These are phyloP conservation scores for Fomitopsis palustris DNA, from an alignment of 1,284 basidiomycete species.

Conservation along the genomic window DNA sequence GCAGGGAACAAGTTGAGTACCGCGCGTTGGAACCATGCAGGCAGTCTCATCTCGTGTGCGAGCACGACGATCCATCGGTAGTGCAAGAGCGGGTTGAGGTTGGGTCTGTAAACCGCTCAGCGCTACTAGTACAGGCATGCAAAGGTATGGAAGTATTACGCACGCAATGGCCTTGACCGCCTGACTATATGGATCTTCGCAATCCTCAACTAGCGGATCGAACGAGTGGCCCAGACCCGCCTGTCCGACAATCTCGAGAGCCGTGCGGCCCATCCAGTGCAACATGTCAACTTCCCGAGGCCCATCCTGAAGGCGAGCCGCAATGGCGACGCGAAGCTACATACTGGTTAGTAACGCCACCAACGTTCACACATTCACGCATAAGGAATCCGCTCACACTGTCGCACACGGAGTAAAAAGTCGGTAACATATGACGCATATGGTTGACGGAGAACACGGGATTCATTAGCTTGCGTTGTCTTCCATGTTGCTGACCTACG, in stretches of 20 bases:
- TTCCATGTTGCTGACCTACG: slow-evolving; percentile 8
- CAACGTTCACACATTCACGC: neutral
- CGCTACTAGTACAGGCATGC: neutral
- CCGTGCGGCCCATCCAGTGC: slow-evolving; percentile 29
- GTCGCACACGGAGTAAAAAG: slow-evolving; percentile 12
- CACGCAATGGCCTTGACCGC: slow-evolving; percentile 24
- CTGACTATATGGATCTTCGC: slow-evolving; percentile 20
- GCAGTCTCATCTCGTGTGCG: neutral
- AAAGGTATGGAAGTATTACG: slow-evolving; percentile 5
- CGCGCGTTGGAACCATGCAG: neutral
- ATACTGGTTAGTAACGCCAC: neutral
- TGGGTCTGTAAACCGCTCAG: too few species aligned
- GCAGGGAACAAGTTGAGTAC: neutral
- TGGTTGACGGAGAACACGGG: slow-evolving; percentile 12
- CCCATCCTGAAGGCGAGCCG: slow-evolving; percentile 8
- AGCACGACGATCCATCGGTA: neutral
- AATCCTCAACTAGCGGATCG: slow-evolving; percentile 23
- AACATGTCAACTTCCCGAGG: slow-evolving; percentile 27
- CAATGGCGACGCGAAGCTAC: slow-evolving; percentile 19
- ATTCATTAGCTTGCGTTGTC: slow-evolving; percentile 13
- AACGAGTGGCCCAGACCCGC: slow-evolving; percentile 35
- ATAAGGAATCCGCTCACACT: neutral
- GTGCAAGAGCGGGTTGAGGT: neutral
- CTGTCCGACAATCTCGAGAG: slow-evolving; percentile 34
- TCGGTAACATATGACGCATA: slow-evolving; percentile 9